Evolutionary conservation across 768 basidiomycete genomes (phyloP), one percentile per base, ranked within the genome.

Genomic region (Boletus rubropictus): DNA sequence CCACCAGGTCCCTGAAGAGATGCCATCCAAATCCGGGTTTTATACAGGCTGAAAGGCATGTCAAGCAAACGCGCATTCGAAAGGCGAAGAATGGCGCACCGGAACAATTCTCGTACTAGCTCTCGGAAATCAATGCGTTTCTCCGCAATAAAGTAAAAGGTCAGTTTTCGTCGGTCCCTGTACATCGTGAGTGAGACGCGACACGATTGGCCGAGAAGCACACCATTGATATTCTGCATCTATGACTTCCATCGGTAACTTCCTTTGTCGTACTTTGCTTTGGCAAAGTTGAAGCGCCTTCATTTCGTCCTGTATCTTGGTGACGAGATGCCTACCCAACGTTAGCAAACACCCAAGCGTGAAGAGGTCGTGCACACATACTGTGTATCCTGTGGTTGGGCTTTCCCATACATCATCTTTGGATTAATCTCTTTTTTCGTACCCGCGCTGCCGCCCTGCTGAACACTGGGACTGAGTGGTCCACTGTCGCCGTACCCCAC

Each of bases 211-310:
- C 3, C 1, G 12, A 31, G 31, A 21, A 5, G 70, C 86, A 24
- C 47, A 93, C 93, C 93, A 98, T 63, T 99, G 95, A 71, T 94
- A 99, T 69, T 98, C 95, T 27, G 94, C 95, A 67, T 97, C 95
- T 40, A 96, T 84, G 49, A 99, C 93, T 67, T 97, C 91, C 95
- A 99, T 99, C 15, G 93, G 93, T 61, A 97, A 70, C 63, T 92
- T 92, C 72, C 94, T 89, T 65, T 92, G 90, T 44, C 84, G 75
- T 12, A 96, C 94, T 67, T 97, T 97, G 50, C 75, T 88, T 66
- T 91, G 82, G 57, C 94, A 96, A 45, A 97, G 72, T 59, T 89
- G 84, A 36, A 99, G 71, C 18, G 95, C 95, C 69, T 94, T 93
- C 47, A 81, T 69, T 68, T 99, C 95, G 66, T 99, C 95, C 59